Evolutionary conservation across 228 moss, liverwort and hornwort species (phyloP).

Genomic region (Sphagnum fallax): DNA sequence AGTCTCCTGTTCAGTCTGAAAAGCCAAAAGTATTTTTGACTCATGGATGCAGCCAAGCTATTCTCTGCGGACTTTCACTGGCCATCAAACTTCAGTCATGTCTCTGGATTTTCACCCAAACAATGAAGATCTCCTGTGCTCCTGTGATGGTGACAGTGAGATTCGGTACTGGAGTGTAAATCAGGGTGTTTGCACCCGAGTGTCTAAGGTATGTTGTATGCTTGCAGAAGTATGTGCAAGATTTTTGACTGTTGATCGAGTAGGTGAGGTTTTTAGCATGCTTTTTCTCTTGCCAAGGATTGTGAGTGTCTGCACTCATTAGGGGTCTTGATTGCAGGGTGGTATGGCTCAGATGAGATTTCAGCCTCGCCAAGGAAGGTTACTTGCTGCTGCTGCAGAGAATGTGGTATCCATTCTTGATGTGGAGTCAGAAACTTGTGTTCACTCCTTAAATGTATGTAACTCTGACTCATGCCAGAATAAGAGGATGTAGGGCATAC

Average conservation of each 20-base stretch:
- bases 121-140: slow-evolving; percentile 93
- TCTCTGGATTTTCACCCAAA: slow-evolving; percentile 94
- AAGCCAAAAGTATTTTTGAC: too few relatives aligned
- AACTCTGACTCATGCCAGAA: neutral
- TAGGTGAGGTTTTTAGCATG: neutral
- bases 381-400: slow-evolving; percentile 95
- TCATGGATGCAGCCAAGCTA: slow-evolving; percentile 73
- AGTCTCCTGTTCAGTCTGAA: too few relatives aligned
- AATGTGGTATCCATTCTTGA: slow-evolving; percentile 94
- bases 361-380: slow-evolving; percentile 91
- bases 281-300: neutral
- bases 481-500: neutral
- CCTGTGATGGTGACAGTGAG: slow-evolving; percentile 96
- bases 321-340: slow-evolving; percentile 41
- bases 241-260: neutral
- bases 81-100: slow-evolving; percentile 90
- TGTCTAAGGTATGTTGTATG: slow-evolving; percentile 65
- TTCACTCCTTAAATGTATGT: slow-evolving; percentile 80
- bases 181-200: slow-evolving; percentile 77
- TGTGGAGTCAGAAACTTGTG: slow-evolving; percentile 84
- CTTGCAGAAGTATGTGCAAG: neutral
- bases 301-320: neutral
- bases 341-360: slow-evolving; percentile 99
- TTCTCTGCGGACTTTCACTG: slow-evolving; percentile 68
- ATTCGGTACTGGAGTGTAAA: slow-evolving; percentile 97